phyloP scores from a whole-genome alignment of 1,139 yeast species.

The Geotrichum citri-aurantii region DNA sequence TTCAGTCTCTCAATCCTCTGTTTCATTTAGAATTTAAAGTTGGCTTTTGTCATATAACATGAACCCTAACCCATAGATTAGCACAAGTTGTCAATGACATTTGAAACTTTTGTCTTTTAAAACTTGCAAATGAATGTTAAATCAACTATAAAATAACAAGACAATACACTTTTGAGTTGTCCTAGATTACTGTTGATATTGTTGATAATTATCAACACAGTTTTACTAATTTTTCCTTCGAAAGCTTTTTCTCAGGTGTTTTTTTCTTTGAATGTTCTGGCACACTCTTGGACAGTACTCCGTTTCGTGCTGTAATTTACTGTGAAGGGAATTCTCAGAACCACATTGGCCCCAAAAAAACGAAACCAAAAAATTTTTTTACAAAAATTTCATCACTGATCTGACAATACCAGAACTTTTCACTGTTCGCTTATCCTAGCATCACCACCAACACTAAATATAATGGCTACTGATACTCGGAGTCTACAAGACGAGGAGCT shows the following conservation, averaged over 20 bases:
- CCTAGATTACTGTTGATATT: too few relatives aligned
- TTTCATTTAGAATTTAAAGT: neutral
- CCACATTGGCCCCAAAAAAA: neutral
- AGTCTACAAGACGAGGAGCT: conserved; percentile 16
- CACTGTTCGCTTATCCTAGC: neutral
- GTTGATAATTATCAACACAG: too few relatives aligned
- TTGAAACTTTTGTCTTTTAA: neutral
- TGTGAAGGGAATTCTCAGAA: neutral
- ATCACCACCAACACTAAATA: neutral
- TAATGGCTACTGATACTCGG: conserved; percentile 14
- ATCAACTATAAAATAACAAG: neutral
- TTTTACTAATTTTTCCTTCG: neutral
- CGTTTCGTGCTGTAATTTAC: neutral
- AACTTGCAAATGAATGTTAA: neutral
- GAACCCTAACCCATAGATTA: neutral
- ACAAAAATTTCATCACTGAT: conserved; percentile 14
- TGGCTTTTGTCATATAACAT: neutral
- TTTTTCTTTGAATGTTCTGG: neutral
- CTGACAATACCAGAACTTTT: conserved; percentile 3
- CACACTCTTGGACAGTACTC: neutral
- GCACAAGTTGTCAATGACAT: neutral
- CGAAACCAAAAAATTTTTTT: conserved; percentile 3
- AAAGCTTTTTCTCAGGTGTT: too few relatives aligned
- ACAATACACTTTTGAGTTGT: too few relatives aligned
- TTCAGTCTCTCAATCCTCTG: neutral